Base-by-base conservation (phyloP, 768 basidiomycete genomes). In the Trametes meyenii region DNA sequence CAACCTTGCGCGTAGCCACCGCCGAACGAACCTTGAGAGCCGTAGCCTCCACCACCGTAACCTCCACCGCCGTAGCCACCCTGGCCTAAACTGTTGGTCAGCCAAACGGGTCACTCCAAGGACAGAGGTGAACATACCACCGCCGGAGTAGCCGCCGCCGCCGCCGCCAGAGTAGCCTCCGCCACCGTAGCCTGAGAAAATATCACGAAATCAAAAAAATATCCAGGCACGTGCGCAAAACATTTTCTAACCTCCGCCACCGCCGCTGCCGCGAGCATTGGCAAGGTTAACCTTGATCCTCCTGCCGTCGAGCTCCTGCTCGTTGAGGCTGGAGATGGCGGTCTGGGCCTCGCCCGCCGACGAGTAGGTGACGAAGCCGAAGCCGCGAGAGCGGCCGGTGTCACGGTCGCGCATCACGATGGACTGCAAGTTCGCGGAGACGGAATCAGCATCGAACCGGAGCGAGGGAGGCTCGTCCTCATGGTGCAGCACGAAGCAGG, bases 351-450 rank as follows among this genome's bases (percentile, higher is more conserved):
- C 94, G 33, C 75, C 70, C 13, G 70, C 45, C 50, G 75, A 72
- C 65, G 79, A 74, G 75, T 80, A 95, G 56, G 92, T 95, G 63
- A 98, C 95, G 78, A 98, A 98, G 64, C 96, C 96, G 75, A 98
- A 98, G 72, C 96, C 96, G 73, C 96, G 90, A 66, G 94, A 96
- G 72, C 96, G 93, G 62, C 93, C 92, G 67, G 96, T 98, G 73
- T 97, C 96, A 73, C 95, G 93, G 79, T 98, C 96, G 80, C 93
- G 90, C 95, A 96, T 96, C 75, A 96, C 94, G 78, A 96, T 94
- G 69, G 90, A 91, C 94, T 97, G 77, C 66, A 77, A 74, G 68
- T 66, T 68, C 58, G 57, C 57, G 33, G 52, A 59, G 52, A 40
- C 50, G n/a, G 21, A 29, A 78, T 74, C 69, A 78, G 78, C 73